Percentiles rank a stretch among this genome's conserved stretches.
Conservation (phyloP, 1,284 basidiomycete species). For the Rhodotorula sp. region DNA sequence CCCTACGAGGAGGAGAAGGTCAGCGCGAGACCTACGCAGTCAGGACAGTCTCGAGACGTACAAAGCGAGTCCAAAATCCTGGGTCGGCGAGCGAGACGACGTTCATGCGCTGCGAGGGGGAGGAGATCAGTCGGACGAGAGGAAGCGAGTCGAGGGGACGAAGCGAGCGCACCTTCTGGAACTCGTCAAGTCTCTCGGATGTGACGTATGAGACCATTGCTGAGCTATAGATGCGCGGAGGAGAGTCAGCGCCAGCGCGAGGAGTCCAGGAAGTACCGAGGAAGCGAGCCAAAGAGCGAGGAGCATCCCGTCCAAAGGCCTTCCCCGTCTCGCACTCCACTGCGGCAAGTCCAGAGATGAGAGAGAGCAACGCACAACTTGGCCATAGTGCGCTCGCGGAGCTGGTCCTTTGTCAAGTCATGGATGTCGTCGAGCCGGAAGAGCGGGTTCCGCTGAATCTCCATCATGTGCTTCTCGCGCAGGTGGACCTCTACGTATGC, state of each 20-base stretch:
- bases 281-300: constrained; percentile 30
- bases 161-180: constrained; percentile 3
- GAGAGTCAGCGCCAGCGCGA: too few relatives aligned
- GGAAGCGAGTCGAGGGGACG: too few relatives aligned
- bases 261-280: too few relatives aligned
- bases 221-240: background rate
- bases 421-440: constrained; percentile 57
- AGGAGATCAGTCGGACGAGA: constrained; percentile 20
- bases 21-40: too few relatives aligned
- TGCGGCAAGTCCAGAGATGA: too few relatives aligned
- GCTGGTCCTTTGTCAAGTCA: constrained; percentile 57
- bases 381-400: constrained; percentile 55
- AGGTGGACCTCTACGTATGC: constrained; percentile 38
- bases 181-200: constrained; percentile 46
- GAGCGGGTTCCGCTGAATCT: constrained; percentile 37
- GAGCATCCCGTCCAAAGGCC: background rate
- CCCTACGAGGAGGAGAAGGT: too few relatives aligned
- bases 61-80: constrained; percentile 55
- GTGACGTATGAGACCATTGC: constrained; percentile 54
- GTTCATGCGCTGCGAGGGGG: constrained; percentile 52
- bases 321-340: too few relatives aligned
- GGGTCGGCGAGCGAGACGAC: constrained; percentile 55
- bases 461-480: constrained; percentile 40
- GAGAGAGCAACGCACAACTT: constrained; percentile 42
- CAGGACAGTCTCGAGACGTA: constrained; percentile 3